These are phyloP conservation scores for Mycena polygramma DNA, from an alignment of 768 basidiomycete genomes.

Conservation along the genomic window DNA sequence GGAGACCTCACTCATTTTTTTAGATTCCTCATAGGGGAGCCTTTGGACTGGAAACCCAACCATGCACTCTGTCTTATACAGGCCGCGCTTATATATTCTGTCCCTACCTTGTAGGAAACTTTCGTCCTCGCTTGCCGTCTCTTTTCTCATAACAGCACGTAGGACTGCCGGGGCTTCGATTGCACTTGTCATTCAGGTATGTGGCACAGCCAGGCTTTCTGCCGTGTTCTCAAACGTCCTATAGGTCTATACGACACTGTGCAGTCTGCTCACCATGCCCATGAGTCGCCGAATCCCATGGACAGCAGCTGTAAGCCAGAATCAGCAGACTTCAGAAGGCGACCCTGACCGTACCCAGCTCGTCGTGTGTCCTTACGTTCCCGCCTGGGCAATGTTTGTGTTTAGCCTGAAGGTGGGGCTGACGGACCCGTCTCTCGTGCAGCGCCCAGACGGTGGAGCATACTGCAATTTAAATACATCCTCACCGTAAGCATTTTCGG, in stretches of 20 bases:
- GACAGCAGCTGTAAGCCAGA: constrained; percentile 23
- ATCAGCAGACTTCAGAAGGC: not conserved
- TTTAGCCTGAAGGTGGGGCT: constrained; percentile 21
- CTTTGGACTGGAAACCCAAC: constrained; percentile 25
- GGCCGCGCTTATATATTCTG: constrained; percentile 36
- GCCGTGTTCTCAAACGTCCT: not conserved
- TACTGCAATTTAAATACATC: constrained; percentile 20
- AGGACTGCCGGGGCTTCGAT: constrained; percentile 40
- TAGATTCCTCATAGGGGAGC: constrained; percentile 36
- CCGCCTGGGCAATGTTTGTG: constrained; percentile 30
- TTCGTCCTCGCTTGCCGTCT: not conserved
- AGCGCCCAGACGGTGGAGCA: constrained; percentile 2
- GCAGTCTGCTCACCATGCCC: constrained; percentile 18
- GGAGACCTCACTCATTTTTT: not conserved
- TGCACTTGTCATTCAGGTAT: constrained; percentile 40
- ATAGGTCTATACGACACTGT: constrained; percentile 31
- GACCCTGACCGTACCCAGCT: constrained; percentile 17
- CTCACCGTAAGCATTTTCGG: constrained; percentile 12
- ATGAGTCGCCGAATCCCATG: not conserved
- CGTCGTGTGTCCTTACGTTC: constrained; percentile 32
- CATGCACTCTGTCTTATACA: constrained; percentile 38
- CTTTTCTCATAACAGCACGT: not conserved
- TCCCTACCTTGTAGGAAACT: constrained; percentile 35
- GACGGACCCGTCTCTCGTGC: constrained; percentile 12
- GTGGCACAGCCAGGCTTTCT: not conserved